Evolutionary conservation across 2,329 filamentous ascomycete species (phyloP).

Genomic region (Fusarium sterilihyphosum): DNA sequence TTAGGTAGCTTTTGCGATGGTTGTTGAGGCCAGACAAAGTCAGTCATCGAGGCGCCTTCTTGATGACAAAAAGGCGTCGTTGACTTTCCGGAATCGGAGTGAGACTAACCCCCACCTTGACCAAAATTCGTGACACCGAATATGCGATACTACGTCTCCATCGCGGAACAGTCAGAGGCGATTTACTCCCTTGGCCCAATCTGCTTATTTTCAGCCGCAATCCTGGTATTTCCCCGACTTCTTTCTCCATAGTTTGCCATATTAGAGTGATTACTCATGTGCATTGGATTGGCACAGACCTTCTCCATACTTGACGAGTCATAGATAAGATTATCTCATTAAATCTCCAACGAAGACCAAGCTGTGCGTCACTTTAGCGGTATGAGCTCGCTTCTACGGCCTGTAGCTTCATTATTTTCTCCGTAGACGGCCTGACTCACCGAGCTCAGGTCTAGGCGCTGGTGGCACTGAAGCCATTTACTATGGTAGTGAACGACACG

Average conservation of each 20-base stretch:
- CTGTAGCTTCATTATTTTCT: not conserved
- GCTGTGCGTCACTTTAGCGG: not conserved
- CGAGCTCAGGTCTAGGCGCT: too few species aligned
- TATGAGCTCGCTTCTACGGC: not conserved
- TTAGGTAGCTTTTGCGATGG: not conserved
- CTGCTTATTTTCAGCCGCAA: not conserved
- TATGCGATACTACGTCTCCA: not conserved
- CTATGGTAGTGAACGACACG: not conserved
- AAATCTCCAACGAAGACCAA: not conserved
- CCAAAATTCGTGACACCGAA: not conserved
- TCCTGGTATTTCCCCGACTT: not conserved
- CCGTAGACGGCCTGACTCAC: not conserved
- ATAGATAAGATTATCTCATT: not conserved
- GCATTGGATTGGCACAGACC: not conserved
- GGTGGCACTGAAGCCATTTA: not conserved
- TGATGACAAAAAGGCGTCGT: not conserved
- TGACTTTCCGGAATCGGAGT: slow-evolving; percentile 30
- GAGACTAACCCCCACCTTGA: slow-evolving; percentile 10
- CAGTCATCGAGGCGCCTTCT: not conserved
- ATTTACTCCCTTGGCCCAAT: not conserved
- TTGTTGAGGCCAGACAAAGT: not conserved
- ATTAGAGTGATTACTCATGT: not conserved
- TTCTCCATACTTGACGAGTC: slow-evolving; percentile 1
- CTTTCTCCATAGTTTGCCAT: not conserved
- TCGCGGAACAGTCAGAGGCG: not conserved